Conservation (phyloP, 495 filamentous ascomycete species). For the Hypoxylon crocopeplum region DNA sequence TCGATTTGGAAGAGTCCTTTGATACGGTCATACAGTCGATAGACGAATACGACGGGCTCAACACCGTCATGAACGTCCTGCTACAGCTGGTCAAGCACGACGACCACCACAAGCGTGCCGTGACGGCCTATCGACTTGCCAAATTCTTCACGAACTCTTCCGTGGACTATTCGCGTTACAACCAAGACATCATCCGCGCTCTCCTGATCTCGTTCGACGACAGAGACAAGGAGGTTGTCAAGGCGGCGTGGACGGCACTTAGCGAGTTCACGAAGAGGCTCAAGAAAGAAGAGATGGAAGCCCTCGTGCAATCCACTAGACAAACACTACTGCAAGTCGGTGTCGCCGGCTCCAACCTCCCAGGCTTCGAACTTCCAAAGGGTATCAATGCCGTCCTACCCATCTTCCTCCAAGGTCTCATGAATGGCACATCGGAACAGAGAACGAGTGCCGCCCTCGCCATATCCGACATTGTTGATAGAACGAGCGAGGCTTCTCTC, state of each 20-base stretch:
- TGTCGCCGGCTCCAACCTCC: slow-evolving; percentile 80
- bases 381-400: slow-evolving; percentile 96
- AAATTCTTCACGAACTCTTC: slow-evolving; percentile 85
- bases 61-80: slow-evolving; percentile 92
- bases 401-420: slow-evolving; percentile 96
- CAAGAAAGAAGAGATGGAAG: slow-evolving; percentile 98
- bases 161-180: slow-evolving; percentile 90
- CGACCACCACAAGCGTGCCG: slow-evolving; percentile 81
- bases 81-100: slow-evolving; percentile 87
- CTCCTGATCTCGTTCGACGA: slow-evolving; percentile 93
- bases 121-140: slow-evolving; percentile 79
- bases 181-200: slow-evolving; percentile 89
- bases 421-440: slow-evolving; percentile 93
- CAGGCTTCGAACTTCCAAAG: slow-evolving; percentile 93
- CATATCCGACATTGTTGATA: slow-evolving; percentile 93
- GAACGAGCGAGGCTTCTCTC: slow-evolving; percentile 81
- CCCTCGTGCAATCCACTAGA: slow-evolving; percentile 84
- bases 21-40: slow-evolving; percentile 89
- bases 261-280: slow-evolving; percentile 85
- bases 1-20: slow-evolving; percentile 79
- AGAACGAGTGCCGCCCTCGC: slow-evolving; percentile 89
- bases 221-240: slow-evolving; percentile 81
- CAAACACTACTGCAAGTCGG: slow-evolving; percentile 86
- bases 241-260: slow-evolving; percentile 89
- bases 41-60: slow-evolving; percentile 94